Percentiles rank a stretch among this genome's conserved stretches.
Conservation (phyloP, 805 yeast species). For the Candida tibetensis region DNA sequence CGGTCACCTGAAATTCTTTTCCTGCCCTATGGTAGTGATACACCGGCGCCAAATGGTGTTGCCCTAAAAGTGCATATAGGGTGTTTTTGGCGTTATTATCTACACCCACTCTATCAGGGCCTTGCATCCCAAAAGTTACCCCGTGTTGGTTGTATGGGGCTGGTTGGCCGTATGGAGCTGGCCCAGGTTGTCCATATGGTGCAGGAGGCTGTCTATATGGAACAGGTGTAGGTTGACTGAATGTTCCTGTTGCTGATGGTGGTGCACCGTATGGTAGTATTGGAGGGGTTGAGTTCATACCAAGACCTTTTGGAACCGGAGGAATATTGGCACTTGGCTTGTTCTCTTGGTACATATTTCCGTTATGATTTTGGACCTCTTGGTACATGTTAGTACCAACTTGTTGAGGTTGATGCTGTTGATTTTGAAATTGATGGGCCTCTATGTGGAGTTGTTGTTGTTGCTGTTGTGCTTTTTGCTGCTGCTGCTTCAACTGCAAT, state of each 20-base stretch:
- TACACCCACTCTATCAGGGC: slow-evolving; percentile 6
- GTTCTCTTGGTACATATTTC: background rate
- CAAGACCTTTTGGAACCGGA: background rate
- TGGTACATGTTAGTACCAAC: slow-evolving; percentile 5
- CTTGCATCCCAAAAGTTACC: slow-evolving; percentile 1
- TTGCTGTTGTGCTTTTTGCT: background rate
- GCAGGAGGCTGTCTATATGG: slow-evolving; percentile 13
- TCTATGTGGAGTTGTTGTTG: background rate
- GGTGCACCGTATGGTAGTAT: slow-evolving; percentile 12
- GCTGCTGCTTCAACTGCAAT: background rate
- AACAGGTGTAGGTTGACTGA: slow-evolving; percentile 3
- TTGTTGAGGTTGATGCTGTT: background rate
- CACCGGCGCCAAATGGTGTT: slow-evolving; percentile 26
- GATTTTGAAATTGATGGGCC: background rate
- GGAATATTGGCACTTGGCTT: background rate
- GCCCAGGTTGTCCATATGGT: slow-evolving; percentile 12
- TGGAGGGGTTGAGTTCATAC: background rate
- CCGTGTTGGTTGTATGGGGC: background rate
- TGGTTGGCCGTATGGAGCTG: slow-evolving; percentile 12
- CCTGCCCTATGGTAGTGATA: slow-evolving; percentile 22
- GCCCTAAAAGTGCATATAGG: slow-evolving; percentile 26
- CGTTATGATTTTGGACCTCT: background rate
- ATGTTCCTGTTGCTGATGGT: slow-evolving; percentile 4
- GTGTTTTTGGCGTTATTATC: slow-evolving; percentile 27
- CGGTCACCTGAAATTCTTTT: slow-evolving; percentile 21